phyloP scores from a whole-genome alignment of 768 basidiomycete species.

The Lyophyllum decastes region DNA sequence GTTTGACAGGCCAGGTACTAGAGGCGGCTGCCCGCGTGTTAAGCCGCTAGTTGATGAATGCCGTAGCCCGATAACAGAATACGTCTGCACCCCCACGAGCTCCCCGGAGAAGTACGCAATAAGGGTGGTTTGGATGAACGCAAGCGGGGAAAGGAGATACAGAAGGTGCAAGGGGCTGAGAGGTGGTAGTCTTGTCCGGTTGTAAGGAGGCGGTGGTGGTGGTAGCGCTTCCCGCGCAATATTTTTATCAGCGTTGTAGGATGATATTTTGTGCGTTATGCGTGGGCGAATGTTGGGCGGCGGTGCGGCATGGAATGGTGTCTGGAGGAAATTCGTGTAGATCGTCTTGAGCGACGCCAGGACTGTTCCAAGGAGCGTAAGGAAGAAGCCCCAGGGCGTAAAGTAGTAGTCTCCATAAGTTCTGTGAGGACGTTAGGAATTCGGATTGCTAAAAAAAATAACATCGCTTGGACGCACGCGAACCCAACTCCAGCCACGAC shows the following conservation, averaged over 20 bases:
- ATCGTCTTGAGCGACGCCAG: slow-evolving; percentile 95
- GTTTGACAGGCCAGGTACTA: slow-evolving; percentile 33
- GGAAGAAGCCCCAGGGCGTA: slow-evolving; percentile 78
- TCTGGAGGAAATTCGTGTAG: slow-evolving; percentile 80
- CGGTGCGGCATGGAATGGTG: slow-evolving; percentile 24
- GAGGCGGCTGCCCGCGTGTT: slow-evolving; percentile 28
- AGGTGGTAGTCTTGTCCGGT: slow-evolving; percentile 20
- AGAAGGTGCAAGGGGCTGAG: slow-evolving; percentile 78
- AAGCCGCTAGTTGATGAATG: not conserved
- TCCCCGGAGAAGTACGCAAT: slow-evolving; percentile 84
- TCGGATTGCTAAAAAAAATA: not conserved
- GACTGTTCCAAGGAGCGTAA: slow-evolving; percentile 89
- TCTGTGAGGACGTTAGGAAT: slow-evolving; percentile 34
- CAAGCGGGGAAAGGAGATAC: slow-evolving; percentile 88
- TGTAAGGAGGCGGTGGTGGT: not conserved
- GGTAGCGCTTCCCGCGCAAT: not conserved
- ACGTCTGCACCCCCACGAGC: slow-evolving; percentile 58
- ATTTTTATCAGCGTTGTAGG: not conserved
- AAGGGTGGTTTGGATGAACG: slow-evolving; percentile 82
- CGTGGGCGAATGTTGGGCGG: not conserved
- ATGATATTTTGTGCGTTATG: not conserved
- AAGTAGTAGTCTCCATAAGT: slow-evolving; percentile 97
- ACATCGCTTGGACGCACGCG: slow-evolving; percentile 56
- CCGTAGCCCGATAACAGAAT: not conserved
- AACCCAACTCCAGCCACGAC: slow-evolving; percentile 90